Evolutionary conservation across 2,329 filamentous ascomycete genomes (phyloP), one percentile per base, ranked within the genome.

Genomic region (Pseudocercospora fijiensis): DNA sequence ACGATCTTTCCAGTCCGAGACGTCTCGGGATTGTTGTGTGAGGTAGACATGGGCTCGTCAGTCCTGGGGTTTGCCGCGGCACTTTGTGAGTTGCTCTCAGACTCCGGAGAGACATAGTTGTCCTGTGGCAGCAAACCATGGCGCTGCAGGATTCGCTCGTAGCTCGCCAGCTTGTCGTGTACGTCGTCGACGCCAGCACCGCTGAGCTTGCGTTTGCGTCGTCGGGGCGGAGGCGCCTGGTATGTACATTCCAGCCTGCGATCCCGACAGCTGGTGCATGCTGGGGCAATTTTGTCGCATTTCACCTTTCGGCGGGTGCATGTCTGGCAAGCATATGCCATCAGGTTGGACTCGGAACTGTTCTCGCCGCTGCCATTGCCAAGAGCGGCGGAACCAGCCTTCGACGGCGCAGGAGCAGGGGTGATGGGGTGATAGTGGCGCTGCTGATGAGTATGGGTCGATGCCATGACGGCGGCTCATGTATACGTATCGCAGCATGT

Each of bases 81-180:
- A 27, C 26, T 24, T 11, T 24, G 22, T 10, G 11, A 10, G 43
- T 18, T 20, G 18, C 30, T 43, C 7, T 49, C 37, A 18, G 11
- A 51, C 9, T 18, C 27, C 16, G 22, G 24, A 11, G 28, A 27
- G 18, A 47, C 43, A 27, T 13, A 27, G 47, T 24, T 22, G 41
- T 58, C 59, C 2, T 63, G 37, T 20, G 30, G 67, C 9, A 77
- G 67, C 18, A 78, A 61, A 3, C 72, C 72, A 56, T 79, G 67
- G n/a, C 75, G 58, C 0, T 64, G 62, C n/a, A 79, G 66, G 8
- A 78, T 74, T 18, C 68, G 64, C 64, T 80, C 78, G 57, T 80
- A 79, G 9, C 68, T 71, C 5, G 71, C 74, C 2, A 78, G 69
- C 28, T 67, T 70, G 55, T 78, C 74, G n/a, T 68, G 47, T 16